phyloP scores from a whole-genome alignment of 768 basidiomycete genomes.

The Tylopilus rubrobrunneus region DNA sequence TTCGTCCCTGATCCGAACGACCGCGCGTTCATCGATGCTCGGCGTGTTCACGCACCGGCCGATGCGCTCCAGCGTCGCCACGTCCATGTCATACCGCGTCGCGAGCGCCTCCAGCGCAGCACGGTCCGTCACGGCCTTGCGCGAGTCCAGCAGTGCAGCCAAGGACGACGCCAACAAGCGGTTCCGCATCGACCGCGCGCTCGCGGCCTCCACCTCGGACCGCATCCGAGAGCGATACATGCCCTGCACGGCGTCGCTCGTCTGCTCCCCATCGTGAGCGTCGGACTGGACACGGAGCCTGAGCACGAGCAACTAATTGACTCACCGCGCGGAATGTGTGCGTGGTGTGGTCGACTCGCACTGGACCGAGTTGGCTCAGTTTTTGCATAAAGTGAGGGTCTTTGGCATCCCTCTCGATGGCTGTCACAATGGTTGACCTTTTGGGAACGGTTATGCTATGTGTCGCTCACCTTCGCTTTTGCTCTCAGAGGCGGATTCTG shows the following conservation, averaged over 20 bases:
- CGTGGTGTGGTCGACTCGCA: slow-evolving; percentile 66
- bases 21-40: slow-evolving; percentile 48
- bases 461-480: slow-evolving; percentile 43
- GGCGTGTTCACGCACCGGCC: slow-evolving; percentile 60
- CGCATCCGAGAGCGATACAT: slow-evolving; percentile 52
- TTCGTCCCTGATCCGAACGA: slow-evolving; percentile 41
- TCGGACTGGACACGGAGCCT: background rate
- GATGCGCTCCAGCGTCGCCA: slow-evolving; percentile 47
- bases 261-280: background rate
- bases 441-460: too few relatives aligned
- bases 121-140: slow-evolving; percentile 44
- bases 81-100: slow-evolving; percentile 52
- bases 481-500: slow-evolving; percentile 39
- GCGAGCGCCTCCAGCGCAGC: slow-evolving; percentile 50
- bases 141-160: slow-evolving; percentile 56
- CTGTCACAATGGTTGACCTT: slow-evolving; percentile 31
- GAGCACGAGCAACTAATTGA: background rate
- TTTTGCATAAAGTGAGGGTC: slow-evolving; percentile 73
- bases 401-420: slow-evolving; percentile 57
- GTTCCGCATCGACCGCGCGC: slow-evolving; percentile 41
- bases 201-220: slow-evolving; percentile 54
- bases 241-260: slow-evolving; percentile 30
- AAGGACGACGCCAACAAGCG: slow-evolving; percentile 52
- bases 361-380: slow-evolving; percentile 60
- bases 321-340: slow-evolving; percentile 43